phyloP scores from a whole-genome alignment of 768 basidiomycete species.

The Stropharia rugosoannulata region DNA sequence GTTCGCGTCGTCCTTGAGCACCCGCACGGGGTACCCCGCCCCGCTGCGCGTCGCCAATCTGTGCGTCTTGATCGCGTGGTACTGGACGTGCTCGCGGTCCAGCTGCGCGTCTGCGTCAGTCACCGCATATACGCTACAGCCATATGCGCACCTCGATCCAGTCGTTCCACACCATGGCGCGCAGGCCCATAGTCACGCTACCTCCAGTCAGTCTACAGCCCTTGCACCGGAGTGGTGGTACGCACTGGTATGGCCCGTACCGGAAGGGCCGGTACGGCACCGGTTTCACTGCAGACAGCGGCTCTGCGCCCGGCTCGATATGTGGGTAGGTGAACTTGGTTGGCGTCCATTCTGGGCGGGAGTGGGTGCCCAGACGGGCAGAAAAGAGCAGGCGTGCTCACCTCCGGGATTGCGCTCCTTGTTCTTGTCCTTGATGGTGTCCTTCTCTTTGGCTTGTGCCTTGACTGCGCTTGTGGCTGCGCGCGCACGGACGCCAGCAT shows the following conservation, averaged over 20 bases:
- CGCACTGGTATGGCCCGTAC: constrained; percentile 63
- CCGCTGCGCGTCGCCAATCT: constrained; percentile 53
- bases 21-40: constrained; percentile 37
- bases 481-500: background rate
- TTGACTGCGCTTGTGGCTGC: background rate
- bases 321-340: constrained; percentile 50
- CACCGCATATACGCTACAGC: background rate
- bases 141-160: constrained; percentile 62
- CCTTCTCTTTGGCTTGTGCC: background rate
- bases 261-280: constrained; percentile 68
- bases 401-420: constrained; percentile 23
- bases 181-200: constrained; percentile 71
- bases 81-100: constrained; percentile 53
- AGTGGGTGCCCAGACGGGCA: background rate
- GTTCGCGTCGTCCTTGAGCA: constrained; percentile 42
- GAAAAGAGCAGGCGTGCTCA: background rate
- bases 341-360: constrained; percentile 49
- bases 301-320: constrained; percentile 38
- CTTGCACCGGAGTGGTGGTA: constrained; percentile 9
- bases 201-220: background rate
- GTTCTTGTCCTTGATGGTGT: constrained; percentile 4
- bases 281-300: constrained; percentile 46
- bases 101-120: constrained; percentile 34
- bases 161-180: constrained; percentile 64
- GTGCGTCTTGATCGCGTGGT: constrained; percentile 57